Base-by-base conservation (phyloP, 2,329 filamentous ascomycete genomes). In the Ceratocystis lukuohia region DNA sequence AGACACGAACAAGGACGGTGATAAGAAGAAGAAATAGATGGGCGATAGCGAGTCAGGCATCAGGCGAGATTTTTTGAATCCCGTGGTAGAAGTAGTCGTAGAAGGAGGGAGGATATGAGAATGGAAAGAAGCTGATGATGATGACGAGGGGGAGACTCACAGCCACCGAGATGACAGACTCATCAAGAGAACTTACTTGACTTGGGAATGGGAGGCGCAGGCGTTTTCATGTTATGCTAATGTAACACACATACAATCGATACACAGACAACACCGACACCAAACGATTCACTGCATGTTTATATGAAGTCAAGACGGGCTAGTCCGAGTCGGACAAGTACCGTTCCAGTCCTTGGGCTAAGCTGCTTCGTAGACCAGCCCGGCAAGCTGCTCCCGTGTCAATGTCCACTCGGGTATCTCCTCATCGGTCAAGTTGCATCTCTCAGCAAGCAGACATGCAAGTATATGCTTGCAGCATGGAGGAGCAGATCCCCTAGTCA, bases 381-480 rank as follows among this genome's bases (percentile, higher is more conserved):
- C 91, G 15, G 86, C 91, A 74, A 89, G 79, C 74, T 93, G 89
- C 69, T 87, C 85, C 68, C 77, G 79, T 28, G 79, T 77, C 17
- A 88, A 80, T 50, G 72, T 71, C 71, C 77, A 79, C 70, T 82
- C 80, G 67, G 82, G 79, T 17, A 88, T 79, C 70, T 20, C 44
- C 8, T 61, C 56, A 22, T 63, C 57, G 25, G 57, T 59, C 20
- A 68, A 33, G 28, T 46, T 57, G 78, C 89, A 92, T 61, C 80
- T 78, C 73, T 90, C 86, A 5, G 81, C 86, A 66, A 97, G 74
- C 50, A 93, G 76, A 74, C 89, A 95, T 1, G 93, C 93, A 17
- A 97, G 81, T 4, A 97, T 75, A 75, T 99, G 93, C 76, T 96
- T 96, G 74, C 93, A 99, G 66, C 76, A 89, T 71, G 84, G 82